Evolutionary conservation across 2,329 filamentous ascomycete genomes (phyloP).

Genomic region (Neonectria neomacrospora): DNA sequence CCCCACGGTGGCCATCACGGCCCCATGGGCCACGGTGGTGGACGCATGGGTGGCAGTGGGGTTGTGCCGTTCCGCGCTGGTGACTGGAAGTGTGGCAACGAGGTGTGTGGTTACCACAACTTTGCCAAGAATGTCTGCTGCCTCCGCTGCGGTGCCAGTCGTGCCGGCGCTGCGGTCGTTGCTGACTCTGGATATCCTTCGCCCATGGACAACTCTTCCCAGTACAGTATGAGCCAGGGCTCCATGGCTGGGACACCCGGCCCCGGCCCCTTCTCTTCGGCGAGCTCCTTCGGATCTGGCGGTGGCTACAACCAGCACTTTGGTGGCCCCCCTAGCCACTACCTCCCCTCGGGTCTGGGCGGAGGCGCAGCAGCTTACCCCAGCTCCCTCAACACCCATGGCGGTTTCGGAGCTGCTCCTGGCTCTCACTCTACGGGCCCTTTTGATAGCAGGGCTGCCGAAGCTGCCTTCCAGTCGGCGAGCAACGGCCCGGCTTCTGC

Average conservation of each 20-base stretch:
- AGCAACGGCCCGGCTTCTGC: constrained; percentile 83
- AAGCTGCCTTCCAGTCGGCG: constrained; percentile 92
- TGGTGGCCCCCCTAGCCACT: constrained; percentile 87
- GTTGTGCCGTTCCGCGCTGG: constrained; percentile 97
- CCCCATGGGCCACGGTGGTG: constrained; percentile 66
- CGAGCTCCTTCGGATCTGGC: constrained; percentile 73
- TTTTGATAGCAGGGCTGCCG: constrained; percentile 92
- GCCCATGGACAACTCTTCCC: constrained; percentile 85
- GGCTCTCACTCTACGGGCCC: constrained; percentile 84
- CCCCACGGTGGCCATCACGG: constrained; percentile 73
- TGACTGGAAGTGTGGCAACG: constrained; percentile 98
- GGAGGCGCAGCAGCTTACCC: constrained; percentile 77
- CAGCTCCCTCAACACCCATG: constrained; percentile 80
- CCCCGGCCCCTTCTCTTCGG: constrained; percentile 79
- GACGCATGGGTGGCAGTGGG: constrained; percentile 83
- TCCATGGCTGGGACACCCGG: constrained; percentile 88
- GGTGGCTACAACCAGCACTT: constrained; percentile 82
- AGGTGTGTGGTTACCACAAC: constrained; percentile 98
- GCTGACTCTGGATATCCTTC: constrained; percentile 93
- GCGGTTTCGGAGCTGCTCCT: constrained; percentile 74
- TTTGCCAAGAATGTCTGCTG: constrained; percentile 99
- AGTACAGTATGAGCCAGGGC: constrained; percentile 85
- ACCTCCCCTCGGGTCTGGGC: constrained; percentile 87
- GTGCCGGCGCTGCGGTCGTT: constrained; percentile 91
- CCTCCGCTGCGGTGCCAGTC: constrained; percentile 93